Evolutionary conservation across 2,329 filamentous ascomycete species (phyloP).

Genomic region (Ophiosphaerella herpotricha): DNA sequence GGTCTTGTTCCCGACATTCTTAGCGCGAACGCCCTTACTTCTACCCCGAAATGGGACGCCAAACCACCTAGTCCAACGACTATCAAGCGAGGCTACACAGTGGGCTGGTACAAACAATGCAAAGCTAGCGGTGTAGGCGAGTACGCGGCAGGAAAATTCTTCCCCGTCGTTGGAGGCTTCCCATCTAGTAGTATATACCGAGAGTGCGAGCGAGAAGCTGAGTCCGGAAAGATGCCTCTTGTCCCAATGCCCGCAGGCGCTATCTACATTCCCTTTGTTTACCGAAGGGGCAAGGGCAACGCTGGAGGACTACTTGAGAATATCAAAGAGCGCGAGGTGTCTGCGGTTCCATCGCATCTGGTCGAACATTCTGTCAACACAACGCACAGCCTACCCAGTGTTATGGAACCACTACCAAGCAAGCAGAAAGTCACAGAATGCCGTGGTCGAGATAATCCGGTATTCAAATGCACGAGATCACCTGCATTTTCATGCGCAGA

Average conservation of each 20-base stretch:
- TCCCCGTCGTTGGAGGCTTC: constrained; percentile 53
- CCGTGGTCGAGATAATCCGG: not conserved
- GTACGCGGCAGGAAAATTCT: constrained; percentile 51
- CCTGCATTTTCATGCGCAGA: constrained; percentile 1
- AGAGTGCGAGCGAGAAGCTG: constrained; percentile 56
- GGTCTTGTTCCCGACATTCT: constrained; percentile 70
- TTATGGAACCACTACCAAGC: constrained; percentile 3
- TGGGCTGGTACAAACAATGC: constrained; percentile 56
- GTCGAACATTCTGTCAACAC: constrained; percentile 38
- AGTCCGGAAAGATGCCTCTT: constrained; percentile 52
- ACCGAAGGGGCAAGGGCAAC: constrained; percentile 14
- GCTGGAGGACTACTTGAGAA: constrained; percentile 26
- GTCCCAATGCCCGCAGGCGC: constrained; percentile 48
- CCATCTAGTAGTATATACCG: constrained; percentile 55
- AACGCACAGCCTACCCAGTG: constrained; percentile 32
- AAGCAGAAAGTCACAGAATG: not conserved
- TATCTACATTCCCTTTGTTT: constrained; percentile 44
- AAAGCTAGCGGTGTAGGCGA: constrained; percentile 57
- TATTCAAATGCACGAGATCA: not conserved
- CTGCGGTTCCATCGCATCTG: constrained; percentile 24
- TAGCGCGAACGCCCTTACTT: constrained; percentile 51
- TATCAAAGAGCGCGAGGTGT: constrained; percentile 23
- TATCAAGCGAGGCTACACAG: constrained; percentile 53
- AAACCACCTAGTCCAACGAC: constrained; percentile 50
- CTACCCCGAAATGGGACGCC: constrained; percentile 54